A percentile compares a stretch with the other conserved stretches of the same genome.
phyloP scores from a whole-genome alignment of 805 yeast species.

The Cyberlindnera samutprakarnensis region DNA sequence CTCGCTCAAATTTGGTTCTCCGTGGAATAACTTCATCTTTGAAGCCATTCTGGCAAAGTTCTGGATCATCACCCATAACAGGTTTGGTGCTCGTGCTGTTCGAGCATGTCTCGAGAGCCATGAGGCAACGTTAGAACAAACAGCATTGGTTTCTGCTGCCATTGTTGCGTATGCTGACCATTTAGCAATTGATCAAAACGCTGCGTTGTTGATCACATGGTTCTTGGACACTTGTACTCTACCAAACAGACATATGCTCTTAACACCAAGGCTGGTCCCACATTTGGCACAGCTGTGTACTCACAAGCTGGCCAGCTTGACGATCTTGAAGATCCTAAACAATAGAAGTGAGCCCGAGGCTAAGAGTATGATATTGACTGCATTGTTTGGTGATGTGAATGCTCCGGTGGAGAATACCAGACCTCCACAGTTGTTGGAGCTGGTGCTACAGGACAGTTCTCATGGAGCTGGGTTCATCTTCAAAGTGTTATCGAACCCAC shows the following conservation, averaged over 20 bases:
- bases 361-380: constrained; percentile 51
- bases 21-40: constrained; percentile 83
- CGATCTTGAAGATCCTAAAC: constrained; percentile 71
- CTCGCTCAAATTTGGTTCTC: constrained; percentile 81
- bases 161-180: constrained; percentile 74
- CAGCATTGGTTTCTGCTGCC: constrained; percentile 64
- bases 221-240: constrained; percentile 75
- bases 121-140: constrained; percentile 58
- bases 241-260: constrained; percentile 55
- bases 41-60: constrained; percentile 76
- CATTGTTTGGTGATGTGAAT: constrained; percentile 50
- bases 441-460: constrained; percentile 55
- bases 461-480: constrained; percentile 75
- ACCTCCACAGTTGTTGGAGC: constrained; percentile 43
- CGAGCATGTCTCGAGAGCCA: constrained; percentile 87
- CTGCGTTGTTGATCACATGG: constrained; percentile 89
- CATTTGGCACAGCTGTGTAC: constrained; percentile 58
- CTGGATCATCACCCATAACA: constrained; percentile 72
- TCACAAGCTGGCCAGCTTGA: constrained; percentile 79
- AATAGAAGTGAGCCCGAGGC: constrained; percentile 58
- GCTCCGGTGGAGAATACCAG: constrained; percentile 20
- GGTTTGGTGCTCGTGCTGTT: constrained; percentile 94
- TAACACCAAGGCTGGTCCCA: constrained; percentile 57
- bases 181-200: constrained; percentile 77
- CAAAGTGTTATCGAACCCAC: constrained; percentile 70